Percentiles rank a stretch among this genome's conserved stretches.
Conservation (phyloP, 2,329 filamentous ascomycete species). For the Aaosphaeria arxii region DNA sequence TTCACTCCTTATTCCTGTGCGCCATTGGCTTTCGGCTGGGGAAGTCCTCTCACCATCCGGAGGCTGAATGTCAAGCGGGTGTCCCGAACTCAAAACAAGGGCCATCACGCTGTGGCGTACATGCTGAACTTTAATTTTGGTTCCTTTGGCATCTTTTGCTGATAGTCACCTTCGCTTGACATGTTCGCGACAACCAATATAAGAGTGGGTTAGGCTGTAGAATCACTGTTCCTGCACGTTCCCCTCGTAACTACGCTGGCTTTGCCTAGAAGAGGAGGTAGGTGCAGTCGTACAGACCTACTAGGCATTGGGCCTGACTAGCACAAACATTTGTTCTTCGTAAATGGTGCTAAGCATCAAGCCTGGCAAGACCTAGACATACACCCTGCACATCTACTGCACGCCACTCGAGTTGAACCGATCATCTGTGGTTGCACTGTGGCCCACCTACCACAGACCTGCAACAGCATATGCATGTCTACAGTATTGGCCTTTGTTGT, state of each 20-base stretch:
- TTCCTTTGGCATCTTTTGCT: not conserved
- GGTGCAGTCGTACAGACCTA: not conserved
- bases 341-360: not conserved
- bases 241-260: not conserved
- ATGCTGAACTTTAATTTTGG: not conserved
- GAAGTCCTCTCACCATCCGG: not conserved
- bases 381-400: not conserved
- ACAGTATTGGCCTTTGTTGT: constrained; percentile 1
- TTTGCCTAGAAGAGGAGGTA: not conserved
- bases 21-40: not conserved
- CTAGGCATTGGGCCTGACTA: too few species aligned
- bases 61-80: not conserved
- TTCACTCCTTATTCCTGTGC: too few species aligned
- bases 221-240: too few species aligned
- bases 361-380: not conserved
- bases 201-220: too few species aligned
- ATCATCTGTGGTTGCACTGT: constrained; percentile 2
- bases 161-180: too few species aligned
- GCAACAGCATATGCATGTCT: constrained; percentile 8
- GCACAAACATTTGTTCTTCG: not conserved
- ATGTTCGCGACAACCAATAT: too few species aligned
- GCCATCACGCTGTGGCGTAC: not conserved
- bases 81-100: not conserved
- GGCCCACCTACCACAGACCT: constrained; percentile 7
- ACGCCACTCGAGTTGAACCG: constrained; percentile 7